phyloP scores from a whole-genome alignment of 2,329 filamentous ascomycete genomes.

The Botryotinia narcissicola region DNA sequence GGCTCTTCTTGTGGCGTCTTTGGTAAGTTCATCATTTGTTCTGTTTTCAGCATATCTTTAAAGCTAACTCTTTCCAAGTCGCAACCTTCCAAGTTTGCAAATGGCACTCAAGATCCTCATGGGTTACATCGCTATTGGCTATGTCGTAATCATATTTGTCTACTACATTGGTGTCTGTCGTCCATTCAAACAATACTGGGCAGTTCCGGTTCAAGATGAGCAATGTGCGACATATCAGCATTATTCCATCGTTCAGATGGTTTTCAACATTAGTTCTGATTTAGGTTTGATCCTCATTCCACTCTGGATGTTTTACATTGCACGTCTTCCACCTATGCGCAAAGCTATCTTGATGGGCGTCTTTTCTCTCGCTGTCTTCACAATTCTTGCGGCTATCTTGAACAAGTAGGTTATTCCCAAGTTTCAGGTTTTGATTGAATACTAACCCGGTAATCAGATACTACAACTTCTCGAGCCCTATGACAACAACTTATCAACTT shows the following conservation, averaged over 20 bases:
- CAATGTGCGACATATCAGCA: slow-evolving; percentile 52
- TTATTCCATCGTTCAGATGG: slow-evolving; percentile 56
- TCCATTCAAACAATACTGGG: slow-evolving; percentile 57
- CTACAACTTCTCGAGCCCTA: slow-evolving; percentile 37
- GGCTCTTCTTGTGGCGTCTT: slow-evolving; percentile 43
- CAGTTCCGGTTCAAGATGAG: slow-evolving; percentile 47
- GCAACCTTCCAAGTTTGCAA: slow-evolving; percentile 22
- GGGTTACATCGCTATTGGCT: slow-evolving; percentile 47
- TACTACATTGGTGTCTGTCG: slow-evolving; percentile 47
- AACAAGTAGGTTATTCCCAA: slow-evolving; percentile 41
- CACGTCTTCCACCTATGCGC: slow-evolving; percentile 42
- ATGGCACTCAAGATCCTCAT: slow-evolving; percentile 47
- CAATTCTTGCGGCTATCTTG: slow-evolving; percentile 51
- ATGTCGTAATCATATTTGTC: slow-evolving; percentile 38
- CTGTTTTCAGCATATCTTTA: background rate
- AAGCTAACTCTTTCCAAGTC: slow-evolving; percentile 19
- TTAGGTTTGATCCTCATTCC: slow-evolving; percentile 55
- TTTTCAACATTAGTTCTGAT: slow-evolving; percentile 58
- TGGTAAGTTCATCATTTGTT: slow-evolving; percentile 22
- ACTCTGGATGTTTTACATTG: slow-evolving; percentile 42
- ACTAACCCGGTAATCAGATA: slow-evolving; percentile 21
- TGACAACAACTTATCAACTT: slow-evolving; percentile 34
- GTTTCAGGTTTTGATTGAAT: background rate
- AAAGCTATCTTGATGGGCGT: slow-evolving; percentile 45
- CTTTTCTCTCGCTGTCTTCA: slow-evolving; percentile 51